A percentile compares a stretch with the other conserved stretches of the same genome.
Evolutionary conservation across 805 yeast genomes (phyloP).

Genomic region (Tanozyma kutaoensis): DNA sequence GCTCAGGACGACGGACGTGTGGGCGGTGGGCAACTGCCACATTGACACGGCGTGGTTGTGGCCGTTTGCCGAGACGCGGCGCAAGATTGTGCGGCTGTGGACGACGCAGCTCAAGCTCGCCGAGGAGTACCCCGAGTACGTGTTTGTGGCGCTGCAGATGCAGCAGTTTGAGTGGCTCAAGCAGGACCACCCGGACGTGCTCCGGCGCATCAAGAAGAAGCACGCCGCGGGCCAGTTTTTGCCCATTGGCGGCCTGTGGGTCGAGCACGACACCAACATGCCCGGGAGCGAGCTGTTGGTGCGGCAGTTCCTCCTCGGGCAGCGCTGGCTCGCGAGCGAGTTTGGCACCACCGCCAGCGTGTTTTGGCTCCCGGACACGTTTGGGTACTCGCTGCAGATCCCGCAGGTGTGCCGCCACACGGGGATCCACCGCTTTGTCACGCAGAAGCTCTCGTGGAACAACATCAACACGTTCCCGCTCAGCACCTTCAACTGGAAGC

Average conservation of each 20-base stretch:
- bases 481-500: slow-evolving; percentile 89
- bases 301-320: slow-evolving; percentile 85
- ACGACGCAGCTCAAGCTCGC: slow-evolving; percentile 78
- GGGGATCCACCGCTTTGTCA: slow-evolving; percentile 72
- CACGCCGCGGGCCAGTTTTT: slow-evolving; percentile 64
- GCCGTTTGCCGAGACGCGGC: slow-evolving; percentile 96
- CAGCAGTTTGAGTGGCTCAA: slow-evolving; percentile 92
- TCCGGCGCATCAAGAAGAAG: slow-evolving; percentile 47
- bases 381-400: slow-evolving; percentile 90
- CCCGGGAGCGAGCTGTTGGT: slow-evolving; percentile 89
- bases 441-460: slow-evolving; percentile 95
- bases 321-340: slow-evolving; percentile 64
- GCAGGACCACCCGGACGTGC: slow-evolving; percentile 76
- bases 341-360: slow-evolving; percentile 66
- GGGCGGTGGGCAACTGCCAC: slow-evolving; percentile 88
- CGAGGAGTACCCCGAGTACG: slow-evolving; percentile 83
- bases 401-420: slow-evolving; percentile 89
- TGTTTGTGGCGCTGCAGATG: slow-evolving; percentile 90
- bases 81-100: slow-evolving; percentile 93
- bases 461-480: slow-evolving; percentile 86
- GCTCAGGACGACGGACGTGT: slow-evolving; percentile 45
- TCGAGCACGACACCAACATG: slow-evolving; percentile 89
- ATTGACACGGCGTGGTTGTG: slow-evolving; percentile 98
- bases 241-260: slow-evolving; percentile 97
- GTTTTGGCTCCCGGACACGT: slow-evolving; percentile 96